Evolutionary conservation across 2,329 filamentous ascomycete genomes (phyloP), one percentile per base, ranked within the genome.

Genomic region (Fusarium lyarnte): DNA sequence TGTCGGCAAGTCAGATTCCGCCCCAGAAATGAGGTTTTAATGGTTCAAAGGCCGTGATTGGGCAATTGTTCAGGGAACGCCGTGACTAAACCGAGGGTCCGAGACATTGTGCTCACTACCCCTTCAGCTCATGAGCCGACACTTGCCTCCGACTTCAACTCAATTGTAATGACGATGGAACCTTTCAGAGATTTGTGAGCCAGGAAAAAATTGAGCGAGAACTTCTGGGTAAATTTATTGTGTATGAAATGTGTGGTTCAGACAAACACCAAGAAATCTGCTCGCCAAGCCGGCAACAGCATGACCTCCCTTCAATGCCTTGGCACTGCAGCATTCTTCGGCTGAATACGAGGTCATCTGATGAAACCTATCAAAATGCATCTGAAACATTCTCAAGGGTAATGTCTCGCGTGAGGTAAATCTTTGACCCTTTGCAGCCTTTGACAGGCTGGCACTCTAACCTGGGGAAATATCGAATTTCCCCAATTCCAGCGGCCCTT

Each of bases 381-480:
- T 38, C 21, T 54, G 41, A 70, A 49, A 73, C 70, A 73, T 73
- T 45, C 2, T 23, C 31, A 52, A 73, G 70, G 70, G 66, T 17
- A 4, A 39, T 49, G 39, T 31, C 39, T 51, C 38, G 42, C n/a
- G 21, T 19, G n/a, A 58, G 52, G 36, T 36, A 33, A 51, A n/a
- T 23, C 25, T 36, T 27, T 38, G 33, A 33, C 25, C 57, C 39
- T 31, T 54, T 70, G 29, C 23, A 27, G 25, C 17, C 23, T 33
- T 42, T 29, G 43, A 42, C 39, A 41, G 29, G 25, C 36, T 49
- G 21, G n/a, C 43, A 47, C 38, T 42, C 38, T 27, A 54, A 49
- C 57, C 65, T 19, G 70, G 70, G 66, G 66, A 53, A 73, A 59
- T n/a, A 46, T 63, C 46, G 55, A 66, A 70, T 70, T 38, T 70